A percentile compares a stretch with the other conserved stretches of the same genome.
phyloP scores from a whole-genome alignment of 2,329 filamentous ascomycete genomes.

The Alternaria dauci region DNA sequence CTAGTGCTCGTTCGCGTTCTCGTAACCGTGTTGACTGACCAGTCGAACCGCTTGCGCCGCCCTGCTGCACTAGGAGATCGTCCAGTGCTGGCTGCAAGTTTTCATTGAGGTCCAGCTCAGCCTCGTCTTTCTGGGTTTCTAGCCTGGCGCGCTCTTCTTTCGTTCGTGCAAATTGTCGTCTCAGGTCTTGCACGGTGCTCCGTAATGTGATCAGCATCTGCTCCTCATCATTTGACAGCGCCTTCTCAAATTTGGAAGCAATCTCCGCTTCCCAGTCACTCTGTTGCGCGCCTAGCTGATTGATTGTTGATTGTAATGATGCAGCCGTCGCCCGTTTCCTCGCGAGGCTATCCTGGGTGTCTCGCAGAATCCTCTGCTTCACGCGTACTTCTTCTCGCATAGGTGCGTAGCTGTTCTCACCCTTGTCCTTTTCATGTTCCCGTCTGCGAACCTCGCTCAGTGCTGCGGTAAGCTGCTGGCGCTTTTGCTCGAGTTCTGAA shows the following conservation, averaged over 20 bases:
- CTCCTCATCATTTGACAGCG: slow-evolving; percentile 83
- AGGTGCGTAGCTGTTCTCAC: slow-evolving; percentile 83
- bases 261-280: slow-evolving; percentile 82
- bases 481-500: slow-evolving; percentile 75
- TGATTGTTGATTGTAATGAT: slow-evolving; percentile 70
- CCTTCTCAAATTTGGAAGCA: slow-evolving; percentile 89
- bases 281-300: slow-evolving; percentile 73
- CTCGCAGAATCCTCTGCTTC: slow-evolving; percentile 78
- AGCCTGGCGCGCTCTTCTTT: slow-evolving; percentile 77
- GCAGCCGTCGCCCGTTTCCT: slow-evolving; percentile 70
- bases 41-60: slow-evolving; percentile 64
- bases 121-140: slow-evolving; percentile 79
- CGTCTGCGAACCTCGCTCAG: slow-evolving; percentile 83
- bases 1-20: slow-evolving; percentile 81
- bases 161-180: slow-evolving; percentile 78
- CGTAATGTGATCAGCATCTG: slow-evolving; percentile 76
- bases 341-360: slow-evolving; percentile 76
- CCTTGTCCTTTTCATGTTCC: slow-evolving; percentile 77
- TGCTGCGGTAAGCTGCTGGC: slow-evolving; percentile 89
- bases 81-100: slow-evolving; percentile 88
- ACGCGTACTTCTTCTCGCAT: slow-evolving; percentile 77
- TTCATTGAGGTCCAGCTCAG: slow-evolving; percentile 88
- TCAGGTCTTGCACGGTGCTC: slow-evolving; percentile 73
- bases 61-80: slow-evolving; percentile 65
- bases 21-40: slow-evolving; percentile 67